Conservation (phyloP, 2,329 filamentous ascomycete species). For the Xenosphaeropsis pyriputrescens region DNA sequence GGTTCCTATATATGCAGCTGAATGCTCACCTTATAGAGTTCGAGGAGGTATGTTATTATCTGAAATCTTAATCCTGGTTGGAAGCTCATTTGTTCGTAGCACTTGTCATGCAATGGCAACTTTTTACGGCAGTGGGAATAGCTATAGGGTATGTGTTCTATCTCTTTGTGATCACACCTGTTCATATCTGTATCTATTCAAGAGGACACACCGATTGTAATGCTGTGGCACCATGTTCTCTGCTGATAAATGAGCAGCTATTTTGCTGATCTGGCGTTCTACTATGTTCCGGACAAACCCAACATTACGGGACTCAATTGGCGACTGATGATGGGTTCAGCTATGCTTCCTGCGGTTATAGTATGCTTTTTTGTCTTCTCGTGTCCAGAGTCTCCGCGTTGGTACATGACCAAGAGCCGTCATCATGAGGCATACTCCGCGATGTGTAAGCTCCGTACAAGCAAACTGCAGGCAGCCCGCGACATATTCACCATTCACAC, state of each 20-base stretch:
- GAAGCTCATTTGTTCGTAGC: too few species aligned
- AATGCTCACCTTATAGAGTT: constrained; percentile 47
- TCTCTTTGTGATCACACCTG: constrained; percentile 19
- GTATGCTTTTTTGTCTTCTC: constrained; percentile 29
- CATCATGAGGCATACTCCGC: constrained; percentile 30
- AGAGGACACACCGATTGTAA: too few species aligned
- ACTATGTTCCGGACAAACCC: constrained; percentile 33
- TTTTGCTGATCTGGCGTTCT: constrained; percentile 45
- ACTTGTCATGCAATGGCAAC: constrained; percentile 61
- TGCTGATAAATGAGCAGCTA: constrained; percentile 25
- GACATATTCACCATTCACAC: constrained; percentile 42
- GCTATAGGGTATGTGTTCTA: too few species aligned
- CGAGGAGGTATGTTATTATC: constrained; percentile 34
- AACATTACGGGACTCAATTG: constrained; percentile 45
- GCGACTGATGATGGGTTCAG: constrained; percentile 56
- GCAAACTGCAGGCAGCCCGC: constrained; percentile 37
- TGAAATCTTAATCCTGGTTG: too few species aligned
- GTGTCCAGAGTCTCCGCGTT: constrained; percentile 32
- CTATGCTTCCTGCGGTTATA: constrained; percentile 44
- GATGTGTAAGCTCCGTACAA: constrained; percentile 30
- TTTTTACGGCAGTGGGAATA: constrained; percentile 34
- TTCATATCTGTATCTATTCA: too few species aligned
- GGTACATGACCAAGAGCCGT: constrained; percentile 32
- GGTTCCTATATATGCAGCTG: constrained; percentile 55
- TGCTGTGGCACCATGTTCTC: too few species aligned